Conservation (phyloP, 164 flowering plant genomes). For the Tetrastigma voinierianum region DNA sequence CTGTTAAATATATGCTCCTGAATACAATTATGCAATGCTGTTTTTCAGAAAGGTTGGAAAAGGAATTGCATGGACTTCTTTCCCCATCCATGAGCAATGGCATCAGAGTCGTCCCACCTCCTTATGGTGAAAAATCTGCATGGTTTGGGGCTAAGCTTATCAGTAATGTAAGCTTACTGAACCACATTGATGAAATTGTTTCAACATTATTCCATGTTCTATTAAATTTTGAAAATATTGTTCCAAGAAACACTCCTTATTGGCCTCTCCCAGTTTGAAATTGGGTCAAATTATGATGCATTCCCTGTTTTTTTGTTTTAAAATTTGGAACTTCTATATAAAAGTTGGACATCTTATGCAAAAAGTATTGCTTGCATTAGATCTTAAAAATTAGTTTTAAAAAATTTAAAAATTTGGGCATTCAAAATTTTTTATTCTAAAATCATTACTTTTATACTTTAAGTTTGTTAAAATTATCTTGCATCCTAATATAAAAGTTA, state of each 20-base stretch:
- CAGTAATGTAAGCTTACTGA: constrained; percentile 65
- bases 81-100: constrained; percentile 50
- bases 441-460: too few relatives aligned
- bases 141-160: constrained; percentile 92
- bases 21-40: constrained; percentile 1
- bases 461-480: too few relatives aligned
- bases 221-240: too few relatives aligned
- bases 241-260: neutral
- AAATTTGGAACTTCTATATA: too few relatives aligned
- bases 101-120: constrained; percentile 76
- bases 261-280: neutral
- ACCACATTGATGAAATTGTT: neutral
- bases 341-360: too few relatives aligned
- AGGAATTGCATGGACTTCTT: constrained; percentile 60
- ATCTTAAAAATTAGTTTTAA: too few relatives aligned
- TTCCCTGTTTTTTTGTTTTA: too few relatives aligned
- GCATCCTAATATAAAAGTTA: too few relatives aligned
- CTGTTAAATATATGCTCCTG: neutral
- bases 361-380: too few relatives aligned
- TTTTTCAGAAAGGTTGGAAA: constrained; percentile 77
- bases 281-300: neutral
- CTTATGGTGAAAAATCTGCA: constrained; percentile 73
- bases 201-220: neutral
- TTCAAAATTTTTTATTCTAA: too few relatives aligned
- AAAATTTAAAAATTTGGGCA: too few relatives aligned